Evolutionary conservation across 2,329 filamentous ascomycete genomes (phyloP).

Genomic region (Epichloe glyceriae): DNA sequence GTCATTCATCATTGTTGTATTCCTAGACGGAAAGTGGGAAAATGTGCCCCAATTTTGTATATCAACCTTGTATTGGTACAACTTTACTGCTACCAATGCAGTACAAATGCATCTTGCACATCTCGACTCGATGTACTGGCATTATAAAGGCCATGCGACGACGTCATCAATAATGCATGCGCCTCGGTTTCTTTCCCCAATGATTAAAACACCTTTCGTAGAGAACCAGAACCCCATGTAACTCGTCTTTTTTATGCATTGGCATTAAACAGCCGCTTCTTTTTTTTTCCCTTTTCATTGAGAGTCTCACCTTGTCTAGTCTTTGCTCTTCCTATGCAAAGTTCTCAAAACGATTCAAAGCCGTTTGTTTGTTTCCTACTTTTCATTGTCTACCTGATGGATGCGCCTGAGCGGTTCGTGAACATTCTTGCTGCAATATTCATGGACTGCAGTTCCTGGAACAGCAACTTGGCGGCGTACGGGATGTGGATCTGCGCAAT

Average conservation of each 20-base stretch:
- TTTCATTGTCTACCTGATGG: slow-evolving; percentile 40
- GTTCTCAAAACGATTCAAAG: neutral
- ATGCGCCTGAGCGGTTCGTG: slow-evolving; percentile 68
- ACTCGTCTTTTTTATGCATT: neutral
- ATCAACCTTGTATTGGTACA: slow-evolving; percentile 3
- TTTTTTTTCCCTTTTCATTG: neutral
- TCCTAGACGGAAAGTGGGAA: neutral
- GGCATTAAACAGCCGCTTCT: neutral
- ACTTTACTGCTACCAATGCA: neutral
- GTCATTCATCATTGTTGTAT: neutral
- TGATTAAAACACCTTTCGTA: neutral
- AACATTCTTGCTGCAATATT: slow-evolving; percentile 98
- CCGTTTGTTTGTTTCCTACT: too few relatives aligned
- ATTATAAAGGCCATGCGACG: neutral
- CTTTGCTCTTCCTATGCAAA: neutral
- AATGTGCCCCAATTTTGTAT: neutral
- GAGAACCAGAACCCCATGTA: neutral
- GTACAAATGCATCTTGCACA: neutral
- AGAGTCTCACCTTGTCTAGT: neutral
- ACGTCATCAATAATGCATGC: slow-evolving; percentile 5
- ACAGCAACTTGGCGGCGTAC: slow-evolving; percentile 93
- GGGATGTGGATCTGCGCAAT: slow-evolving; percentile 97
- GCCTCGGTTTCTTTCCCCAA: neutral
- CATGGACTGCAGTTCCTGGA: slow-evolving; percentile 97
- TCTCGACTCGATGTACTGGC: neutral